Evolutionary conservation across 2,329 filamentous ascomycete genomes (phyloP), one percentile per base, ranked within the genome.

Genomic region (Xenosphaeropsis pyriputrescens): DNA sequence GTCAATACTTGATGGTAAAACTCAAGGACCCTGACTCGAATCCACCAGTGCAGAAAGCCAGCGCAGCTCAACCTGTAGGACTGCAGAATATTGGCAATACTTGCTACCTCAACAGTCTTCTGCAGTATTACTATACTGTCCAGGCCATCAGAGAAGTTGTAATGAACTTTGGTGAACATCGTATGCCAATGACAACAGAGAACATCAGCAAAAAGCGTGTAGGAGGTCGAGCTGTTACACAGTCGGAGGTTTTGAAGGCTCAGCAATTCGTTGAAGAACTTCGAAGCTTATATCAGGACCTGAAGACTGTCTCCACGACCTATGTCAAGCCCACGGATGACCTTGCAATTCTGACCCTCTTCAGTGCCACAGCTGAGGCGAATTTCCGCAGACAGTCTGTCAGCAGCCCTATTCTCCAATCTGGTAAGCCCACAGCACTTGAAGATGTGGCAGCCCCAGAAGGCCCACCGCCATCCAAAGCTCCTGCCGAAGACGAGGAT

Each of bases 21-120:
- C 47, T 57, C n/a, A 45, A 52, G 37, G 46, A 56, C 39, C 52
- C 54, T 12, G 45, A 55, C 35, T 51, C 52, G 7, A 45, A 50
- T 29, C 47, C 54, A n/a, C 44, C 45, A 39, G 43, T 48, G 4
- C 39, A 43, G 22, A 35, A 36, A 32, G 43, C 42, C 12, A 49
- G 45, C n/a, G 42, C 60, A 34, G 64, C 72, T 19, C 76, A 84
- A 57, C 91, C 91, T 0, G 83, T 93, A 16, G 91, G 91, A 0
- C 68, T 96, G 5, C 72, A 78, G 45, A 98, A 96, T 49, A 93
- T 96, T 40, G 88, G 91, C 41, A 98, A 98, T 52, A 98, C 93
- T 0, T 98, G 91, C 57, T 98, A 98, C 51, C 68, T 98, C 39
- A 98, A 98, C 63, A 96, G 89, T 59, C 71, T 98, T 35, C 67